Conservation (phyloP, 805 yeast genomes). For the Barnettozyma botsteinii region DNA sequence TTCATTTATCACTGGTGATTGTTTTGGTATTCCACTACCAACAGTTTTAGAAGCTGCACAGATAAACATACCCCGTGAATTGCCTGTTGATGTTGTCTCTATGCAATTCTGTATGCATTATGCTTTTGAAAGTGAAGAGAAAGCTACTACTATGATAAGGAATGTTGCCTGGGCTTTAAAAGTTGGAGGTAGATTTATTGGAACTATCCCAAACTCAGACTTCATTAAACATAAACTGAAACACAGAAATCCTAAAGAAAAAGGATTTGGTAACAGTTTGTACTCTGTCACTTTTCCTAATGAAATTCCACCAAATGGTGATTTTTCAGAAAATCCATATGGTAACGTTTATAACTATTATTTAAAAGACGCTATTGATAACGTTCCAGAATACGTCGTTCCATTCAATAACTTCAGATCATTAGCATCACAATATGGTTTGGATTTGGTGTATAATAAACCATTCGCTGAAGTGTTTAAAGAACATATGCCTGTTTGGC, state of each 20-base stretch:
- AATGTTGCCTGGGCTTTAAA: conserved; percentile 73
- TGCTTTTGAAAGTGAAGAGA: conserved; percentile 82
- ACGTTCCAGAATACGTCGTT: conserved; percentile 95
- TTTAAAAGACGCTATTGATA: conserved; percentile 88
- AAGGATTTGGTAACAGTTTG: conserved; percentile 78
- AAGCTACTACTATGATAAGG: conserved; percentile 63
- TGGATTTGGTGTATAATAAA: conserved; percentile 65
- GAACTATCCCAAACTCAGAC: conserved; percentile 92
- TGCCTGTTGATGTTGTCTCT: conserved; percentile 81
- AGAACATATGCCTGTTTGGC: conserved; percentile 68
- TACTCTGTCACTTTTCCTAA: conserved; percentile 79
- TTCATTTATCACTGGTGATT: conserved; percentile 88
- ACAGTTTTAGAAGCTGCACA: conserved; percentile 67
- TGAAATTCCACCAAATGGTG: conserved; percentile 70
- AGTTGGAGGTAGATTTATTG: conserved; percentile 84
- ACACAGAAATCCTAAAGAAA: conserved; percentile 43
- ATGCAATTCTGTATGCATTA: conserved; percentile 93
- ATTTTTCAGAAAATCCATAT: conserved; percentile 57
- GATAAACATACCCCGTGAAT: conserved; percentile 35
- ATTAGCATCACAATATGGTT: conserved; percentile 76
- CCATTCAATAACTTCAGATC: conserved; percentile 86
- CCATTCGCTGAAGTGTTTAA: conserved; percentile 79
- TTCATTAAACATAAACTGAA: conserved; percentile 64
- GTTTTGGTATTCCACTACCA: conserved; percentile 68
- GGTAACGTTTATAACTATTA: conserved; percentile 83